Evolutionary conservation across 2,329 filamentous ascomycete species (phyloP).

Genomic region (Neurospora sp.): DNA sequence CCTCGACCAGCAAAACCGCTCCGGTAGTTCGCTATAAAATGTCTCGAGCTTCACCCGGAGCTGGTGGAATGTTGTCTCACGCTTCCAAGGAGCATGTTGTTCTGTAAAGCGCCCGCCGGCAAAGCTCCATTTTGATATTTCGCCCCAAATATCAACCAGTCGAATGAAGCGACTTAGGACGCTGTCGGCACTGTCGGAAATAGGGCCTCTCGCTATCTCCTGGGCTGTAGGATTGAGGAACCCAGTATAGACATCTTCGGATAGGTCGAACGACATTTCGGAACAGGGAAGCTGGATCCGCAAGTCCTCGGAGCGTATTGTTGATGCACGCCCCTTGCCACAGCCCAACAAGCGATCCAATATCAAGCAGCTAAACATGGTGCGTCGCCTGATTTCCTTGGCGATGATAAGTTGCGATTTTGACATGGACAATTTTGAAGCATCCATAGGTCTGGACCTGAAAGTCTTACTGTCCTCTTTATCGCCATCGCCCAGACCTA

Average conservation of each 20-base stretch:
- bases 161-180: conserved; percentile 44
- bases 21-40: conserved; percentile 45
- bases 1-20: conserved; percentile 45
- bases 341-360: conserved; percentile 61
- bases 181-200: conserved; percentile 37
- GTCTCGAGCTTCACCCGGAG: conserved; percentile 40
- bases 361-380: conserved; percentile 67
- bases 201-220: conserved; percentile 16
- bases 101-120: conserved; percentile 42
- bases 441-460: conserved; percentile 1
- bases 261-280: conserved; percentile 54
- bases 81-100: conserved; percentile 48
- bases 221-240: conserved; percentile 28
- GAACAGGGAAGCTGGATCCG: conserved; percentile 59
- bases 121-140: conserved; percentile 48
- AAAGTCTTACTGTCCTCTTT: conserved; percentile 13
- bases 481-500: conserved; percentile 51
- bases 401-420: conserved; percentile 34
- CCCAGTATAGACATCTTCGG: conserved; percentile 44
- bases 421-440: conserved; percentile 7
- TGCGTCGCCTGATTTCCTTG: conserved; percentile 56
- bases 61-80: conserved; percentile 41
- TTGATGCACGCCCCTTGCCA: conserved; percentile 50
- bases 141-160: conserved; percentile 50
- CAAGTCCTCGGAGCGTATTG: conserved; percentile 49